A percentile compares a stretch with the other conserved stretches of the same genome.
Conservation (phyloP, 2,329 filamentous ascomycete genomes). For the Reticulascus tulasneorum region DNA sequence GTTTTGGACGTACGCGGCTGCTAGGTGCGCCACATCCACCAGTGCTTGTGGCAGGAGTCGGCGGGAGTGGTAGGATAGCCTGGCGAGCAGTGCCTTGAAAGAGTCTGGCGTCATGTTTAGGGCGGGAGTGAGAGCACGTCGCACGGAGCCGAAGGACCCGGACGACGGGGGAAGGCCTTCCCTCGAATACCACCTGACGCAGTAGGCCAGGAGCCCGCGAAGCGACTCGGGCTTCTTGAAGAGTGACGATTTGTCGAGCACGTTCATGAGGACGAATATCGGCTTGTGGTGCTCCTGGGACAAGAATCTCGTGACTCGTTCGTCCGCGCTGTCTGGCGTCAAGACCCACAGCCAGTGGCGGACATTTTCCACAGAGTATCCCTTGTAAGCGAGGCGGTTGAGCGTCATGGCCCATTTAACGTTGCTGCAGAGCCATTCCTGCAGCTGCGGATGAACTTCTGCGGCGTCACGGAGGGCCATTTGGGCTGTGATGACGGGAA, state of each 20-base stretch:
- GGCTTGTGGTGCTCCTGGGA: conserved; percentile 5
- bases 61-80: conserved; percentile 7
- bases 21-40: conserved; percentile 23
- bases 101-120: neutral
- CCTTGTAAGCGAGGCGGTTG: neutral
- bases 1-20: conserved; percentile 23
- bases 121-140: too few relatives aligned
- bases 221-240: conserved; percentile 3
- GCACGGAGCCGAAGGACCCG: too few relatives aligned
- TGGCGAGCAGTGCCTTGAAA: conserved; percentile 1
- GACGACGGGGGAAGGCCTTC: neutral
- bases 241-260: conserved; percentile 1
- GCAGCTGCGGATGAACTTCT: conserved; percentile 2
- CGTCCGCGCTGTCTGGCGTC: conserved; percentile 1
- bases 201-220: conserved; percentile 7
- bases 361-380: neutral
- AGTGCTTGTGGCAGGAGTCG: conserved; percentile 24
- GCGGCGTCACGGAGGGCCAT: conserved; percentile 1
- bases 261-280: conserved; percentile 8
- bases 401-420: neutral
- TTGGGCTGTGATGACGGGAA: conserved; percentile 8
- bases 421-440: neutral
- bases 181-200: conserved; percentile 4
- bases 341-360: conserved; percentile 8
- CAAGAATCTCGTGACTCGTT: conserved; percentile 6